A percentile compares a stretch with the other conserved stretches of the same genome.
These are phyloP conservation scores for Eragrostis nindensis DNA, from an alignment of 176 grass and related monocot species.

Conservation along the genomic window DNA sequence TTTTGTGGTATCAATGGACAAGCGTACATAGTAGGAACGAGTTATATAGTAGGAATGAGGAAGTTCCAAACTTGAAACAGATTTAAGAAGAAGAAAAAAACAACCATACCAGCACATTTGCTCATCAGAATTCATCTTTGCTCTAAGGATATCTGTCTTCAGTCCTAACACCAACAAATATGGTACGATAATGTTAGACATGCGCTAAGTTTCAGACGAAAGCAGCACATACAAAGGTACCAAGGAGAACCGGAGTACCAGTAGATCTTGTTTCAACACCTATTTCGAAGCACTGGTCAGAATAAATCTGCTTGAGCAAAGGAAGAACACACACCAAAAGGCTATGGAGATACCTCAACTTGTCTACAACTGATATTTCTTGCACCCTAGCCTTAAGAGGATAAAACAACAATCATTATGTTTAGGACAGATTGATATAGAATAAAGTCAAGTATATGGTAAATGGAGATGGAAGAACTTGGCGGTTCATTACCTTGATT, in stretches of 20 bases:
- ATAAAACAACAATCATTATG: conserved; percentile 25
- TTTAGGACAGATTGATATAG: conserved; percentile 12
- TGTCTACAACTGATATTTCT: conserved; percentile 80
- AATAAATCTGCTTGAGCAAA: conserved; percentile 80
- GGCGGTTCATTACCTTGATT: conserved; percentile 67
- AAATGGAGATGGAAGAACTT: conserved; percentile 34
- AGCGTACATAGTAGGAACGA: neutral
- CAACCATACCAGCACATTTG: conserved; percentile 90
- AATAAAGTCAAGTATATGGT: conserved; percentile 23
- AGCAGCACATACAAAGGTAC: conserved; percentile 18
- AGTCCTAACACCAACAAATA: conserved; percentile 55
- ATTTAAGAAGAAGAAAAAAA: neutral
- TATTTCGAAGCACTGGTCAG: conserved; percentile 89
- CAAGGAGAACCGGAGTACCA: conserved; percentile 54
- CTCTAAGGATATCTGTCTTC: conserved; percentile 82
- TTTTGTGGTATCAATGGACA: conserved; percentile 18
- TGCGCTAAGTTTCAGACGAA: conserved; percentile 19
- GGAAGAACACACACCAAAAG: conserved; percentile 88
- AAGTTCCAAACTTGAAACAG: conserved; percentile 31
- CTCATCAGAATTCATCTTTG: conserved; percentile 84
- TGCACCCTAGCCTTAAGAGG: conserved; percentile 77
- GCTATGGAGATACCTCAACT: conserved; percentile 95
- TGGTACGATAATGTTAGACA: conserved; percentile 28
- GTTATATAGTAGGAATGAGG: neutral
- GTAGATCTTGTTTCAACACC: conserved; percentile 80